Evolutionary conservation across 257 asterid genomes (phyloP).

Genomic region (Thymus quinquecostatus): DNA sequence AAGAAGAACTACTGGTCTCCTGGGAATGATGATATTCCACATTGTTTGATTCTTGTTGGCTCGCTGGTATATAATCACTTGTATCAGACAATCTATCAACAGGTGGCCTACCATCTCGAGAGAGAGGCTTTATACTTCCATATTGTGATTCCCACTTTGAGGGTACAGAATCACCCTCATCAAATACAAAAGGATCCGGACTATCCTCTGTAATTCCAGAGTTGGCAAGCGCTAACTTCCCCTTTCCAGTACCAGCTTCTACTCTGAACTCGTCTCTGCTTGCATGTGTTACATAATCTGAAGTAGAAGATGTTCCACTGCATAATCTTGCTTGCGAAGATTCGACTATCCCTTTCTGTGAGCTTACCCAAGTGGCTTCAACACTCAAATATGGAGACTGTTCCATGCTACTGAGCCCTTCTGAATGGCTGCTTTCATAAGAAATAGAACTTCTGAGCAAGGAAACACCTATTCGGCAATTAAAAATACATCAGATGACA

Average conservation of each 20-base stretch:
- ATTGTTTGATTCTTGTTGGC: slow-evolving; percentile 55
- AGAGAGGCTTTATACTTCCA: slow-evolving; percentile 40
- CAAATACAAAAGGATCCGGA: slow-evolving; percentile 78
- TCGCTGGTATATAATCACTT: slow-evolving; percentile 31
- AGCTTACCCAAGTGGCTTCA: slow-evolving; percentile 38
- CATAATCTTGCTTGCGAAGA: slow-evolving; percentile 56
- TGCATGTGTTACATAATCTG: slow-evolving; percentile 28
- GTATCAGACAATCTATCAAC: slow-evolving; percentile 36
- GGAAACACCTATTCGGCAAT: slow-evolving; percentile 50
- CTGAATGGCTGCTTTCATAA: slow-evolving; percentile 39
- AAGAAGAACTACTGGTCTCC: slow-evolving; percentile 55
- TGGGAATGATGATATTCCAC: slow-evolving; percentile 38
- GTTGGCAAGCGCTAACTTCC: slow-evolving; percentile 29
- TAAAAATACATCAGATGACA: slow-evolving; percentile 19
- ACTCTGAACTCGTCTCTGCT: slow-evolving; percentile 40
- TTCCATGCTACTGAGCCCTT: slow-evolving; percentile 38
- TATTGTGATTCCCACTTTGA: slow-evolving; percentile 78
- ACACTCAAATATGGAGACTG: slow-evolving; percentile 42
- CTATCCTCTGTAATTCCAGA: slow-evolving; percentile 48
- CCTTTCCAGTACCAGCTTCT: slow-evolving; percentile 36
- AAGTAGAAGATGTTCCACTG: slow-evolving; percentile 50
- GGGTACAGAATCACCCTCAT: slow-evolving; percentile 60
- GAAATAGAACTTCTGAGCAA: slow-evolving; percentile 42
- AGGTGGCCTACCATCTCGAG: slow-evolving; percentile 44
- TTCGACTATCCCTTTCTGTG: slow-evolving; percentile 56